Conservation (phyloP, 495 filamentous ascomycete genomes). For the Podospora didyma region DNA sequence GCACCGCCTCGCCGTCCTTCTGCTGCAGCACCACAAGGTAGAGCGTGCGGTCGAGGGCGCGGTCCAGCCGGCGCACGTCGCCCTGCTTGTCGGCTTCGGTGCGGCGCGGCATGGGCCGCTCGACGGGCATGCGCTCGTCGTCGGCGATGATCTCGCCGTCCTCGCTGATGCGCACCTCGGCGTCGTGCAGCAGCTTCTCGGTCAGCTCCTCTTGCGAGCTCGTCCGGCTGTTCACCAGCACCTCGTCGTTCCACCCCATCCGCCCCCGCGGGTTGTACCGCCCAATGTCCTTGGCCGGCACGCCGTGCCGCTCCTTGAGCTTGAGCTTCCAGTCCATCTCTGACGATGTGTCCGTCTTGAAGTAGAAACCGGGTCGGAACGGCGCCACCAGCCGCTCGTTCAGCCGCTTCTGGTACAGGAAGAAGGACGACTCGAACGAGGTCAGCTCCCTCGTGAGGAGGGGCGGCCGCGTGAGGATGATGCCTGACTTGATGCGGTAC, state of each 20-base stretch:
- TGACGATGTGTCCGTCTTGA: constrained; percentile 80
- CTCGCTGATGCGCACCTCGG: constrained; percentile 62
- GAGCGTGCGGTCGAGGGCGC: constrained; percentile 70
- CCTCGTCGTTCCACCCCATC: constrained; percentile 86
- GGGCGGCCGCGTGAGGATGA: constrained; percentile 86
- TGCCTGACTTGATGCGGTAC: constrained; percentile 69
- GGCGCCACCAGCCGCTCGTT: constrained; percentile 89
- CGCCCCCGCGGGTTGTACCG: constrained; percentile 76
- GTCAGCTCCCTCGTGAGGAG: constrained; percentile 78
- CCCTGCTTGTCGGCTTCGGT: constrained; percentile 78
- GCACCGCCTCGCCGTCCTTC: constrained; percentile 51
- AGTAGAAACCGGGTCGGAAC: constrained; percentile 92
- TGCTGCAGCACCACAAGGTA: constrained; percentile 73
- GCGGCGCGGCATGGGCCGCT: constrained; percentile 63
- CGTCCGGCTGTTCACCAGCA: constrained; percentile 66
- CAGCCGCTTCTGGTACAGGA: constrained; percentile 93
- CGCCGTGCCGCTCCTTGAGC: constrained; percentile 61
- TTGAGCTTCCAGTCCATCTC: constrained; percentile 92
- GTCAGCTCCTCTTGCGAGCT: constrained; percentile 51
- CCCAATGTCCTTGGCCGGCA: constrained; percentile 78
- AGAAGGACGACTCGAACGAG: constrained; percentile 86
- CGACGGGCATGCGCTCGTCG: constrained; percentile 62
- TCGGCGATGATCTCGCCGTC: constrained; percentile 58
- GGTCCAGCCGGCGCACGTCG: constrained; percentile 72
- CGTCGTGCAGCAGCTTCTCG: constrained; percentile 67